Percentiles rank a stretch among this genome's conserved stretches.
Evolutionary conservation across 129 eudicot species (phyloP).

Genomic region (Chrysanthemum makinoi): DNA sequence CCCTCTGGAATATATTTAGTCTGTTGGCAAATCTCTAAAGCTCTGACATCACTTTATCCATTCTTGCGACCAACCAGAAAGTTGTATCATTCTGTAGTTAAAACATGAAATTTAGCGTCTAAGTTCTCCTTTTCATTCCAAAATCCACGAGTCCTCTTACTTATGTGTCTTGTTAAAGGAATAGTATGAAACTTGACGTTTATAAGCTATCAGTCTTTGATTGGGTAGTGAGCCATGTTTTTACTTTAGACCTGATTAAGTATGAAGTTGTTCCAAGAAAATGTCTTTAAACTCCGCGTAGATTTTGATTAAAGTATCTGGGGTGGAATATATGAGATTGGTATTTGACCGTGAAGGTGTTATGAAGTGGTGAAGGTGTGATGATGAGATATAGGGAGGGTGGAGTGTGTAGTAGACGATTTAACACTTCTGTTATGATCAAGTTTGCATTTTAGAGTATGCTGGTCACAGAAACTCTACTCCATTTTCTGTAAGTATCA

Average conservation of each 20-base stretch:
- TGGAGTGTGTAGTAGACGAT: background rate
- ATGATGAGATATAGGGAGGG: background rate
- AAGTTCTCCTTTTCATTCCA: background rate
- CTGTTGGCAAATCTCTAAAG: too few species aligned
- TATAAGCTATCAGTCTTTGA: background rate
- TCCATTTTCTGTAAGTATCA: background rate
- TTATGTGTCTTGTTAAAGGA: background rate
- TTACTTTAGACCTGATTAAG: background rate
- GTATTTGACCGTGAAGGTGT: background rate
- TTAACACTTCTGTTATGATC: background rate
- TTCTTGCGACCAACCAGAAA: too few species aligned
- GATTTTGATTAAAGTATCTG: background rate
- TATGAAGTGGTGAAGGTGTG: background rate
- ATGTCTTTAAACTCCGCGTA: background rate
- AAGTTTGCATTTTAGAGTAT: background rate
- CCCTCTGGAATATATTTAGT: background rate
- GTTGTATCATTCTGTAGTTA: background rate
- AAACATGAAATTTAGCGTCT: background rate
- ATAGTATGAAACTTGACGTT: background rate
- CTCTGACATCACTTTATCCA: too few species aligned
- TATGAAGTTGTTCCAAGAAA: background rate
- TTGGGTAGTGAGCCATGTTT: background rate
- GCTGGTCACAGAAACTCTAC: background rate
- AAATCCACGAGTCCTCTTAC: background rate
- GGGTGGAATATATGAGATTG: background rate